Evolutionary conservation across 2,329 filamentous ascomycete genomes (phyloP), one percentile per base, ranked within the genome.

Genomic region (Pseudocercospora musae): DNA sequence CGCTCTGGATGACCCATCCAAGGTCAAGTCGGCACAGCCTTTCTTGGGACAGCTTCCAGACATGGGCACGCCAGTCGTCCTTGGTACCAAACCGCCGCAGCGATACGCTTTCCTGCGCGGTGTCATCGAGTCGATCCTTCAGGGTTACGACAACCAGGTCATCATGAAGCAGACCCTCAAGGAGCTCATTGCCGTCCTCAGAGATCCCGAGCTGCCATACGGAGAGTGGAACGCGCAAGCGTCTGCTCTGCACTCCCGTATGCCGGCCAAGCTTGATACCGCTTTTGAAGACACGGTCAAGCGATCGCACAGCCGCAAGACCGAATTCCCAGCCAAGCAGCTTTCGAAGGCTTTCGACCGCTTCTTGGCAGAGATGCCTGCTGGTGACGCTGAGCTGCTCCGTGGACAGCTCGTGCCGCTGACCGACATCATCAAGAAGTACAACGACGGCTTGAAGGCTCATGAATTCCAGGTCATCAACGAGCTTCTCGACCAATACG

Each of bases 161-260:
- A 92, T 98, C 78, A 96, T 99, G 94, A 85, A 87, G 57, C 79
- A 87, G 63, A 95, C 92, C 1, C 82, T 99, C 21, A 92, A 91
- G 78, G 91, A 95, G 74, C 83, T 98, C 40, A 88, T 97, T n/a
- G 87, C 92, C 63, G 93, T 99, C 10, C 85, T 99, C 21, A 89
- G 94, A 46, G 87, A 96, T 73, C 87, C 90, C 1, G 93, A 97
- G 72, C 85, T 99, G 66, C 95, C 95, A 1, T 99, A 95, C 75
- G 92, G 94, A 76, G 92, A 99, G 78, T 99, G 94, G 91, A 92
- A 90, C 66, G 90, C 94, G 5, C 92, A 98, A 74, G 95, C 96
- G 70, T 96, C 95, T 54, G 95, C 95, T 21, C 85, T 99, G n/a
- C 94, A 98, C 78, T 91, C 93, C 6, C 90, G 95, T 71, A 99